Percentiles rank a stretch among this genome's conserved stretches.
phyloP scores from a whole-genome alignment of 2,329 filamentous ascomycete genomes.

The Hymenoscyphus fructigenus region DNA sequence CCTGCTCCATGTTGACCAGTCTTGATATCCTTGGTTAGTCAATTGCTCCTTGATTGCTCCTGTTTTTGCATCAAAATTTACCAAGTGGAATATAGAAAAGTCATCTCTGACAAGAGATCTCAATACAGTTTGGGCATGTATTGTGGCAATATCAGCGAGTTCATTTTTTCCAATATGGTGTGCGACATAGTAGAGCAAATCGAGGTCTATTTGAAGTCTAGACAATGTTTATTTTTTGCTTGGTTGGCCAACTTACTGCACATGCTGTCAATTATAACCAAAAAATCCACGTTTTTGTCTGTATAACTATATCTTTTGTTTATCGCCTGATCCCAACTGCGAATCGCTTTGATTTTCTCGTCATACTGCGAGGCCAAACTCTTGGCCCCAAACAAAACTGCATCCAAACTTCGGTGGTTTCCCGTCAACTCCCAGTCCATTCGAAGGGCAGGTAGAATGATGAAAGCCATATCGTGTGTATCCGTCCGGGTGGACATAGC shows the following conservation, averaged over 20 bases:
- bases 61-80: constrained; percentile 41
- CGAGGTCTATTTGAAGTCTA: constrained; percentile 31
- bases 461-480: constrained; percentile 56
- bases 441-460: constrained; percentile 48
- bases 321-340: constrained; percentile 42
- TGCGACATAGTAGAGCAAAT: constrained; percentile 38
- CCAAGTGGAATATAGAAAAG: constrained; percentile 39
- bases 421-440: constrained; percentile 48
- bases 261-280: constrained; percentile 38
- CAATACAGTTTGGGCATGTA: constrained; percentile 37
- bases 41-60: constrained; percentile 39
- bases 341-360: constrained; percentile 21
- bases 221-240: neutral
- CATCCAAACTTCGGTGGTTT: constrained; percentile 40
- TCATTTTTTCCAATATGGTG: constrained; percentile 31
- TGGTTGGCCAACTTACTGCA: constrained; percentile 25
- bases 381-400: constrained; percentile 45
- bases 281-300: constrained; percentile 28
- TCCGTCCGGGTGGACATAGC: constrained; percentile 45
- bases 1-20: constrained; percentile 41
- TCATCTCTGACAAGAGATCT: constrained; percentile 37
- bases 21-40: constrained; percentile 42
- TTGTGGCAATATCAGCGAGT: constrained; percentile 36
- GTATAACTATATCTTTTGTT: constrained; percentile 20
- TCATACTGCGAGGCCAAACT: constrained; percentile 36